Evolutionary conservation across 192 early-diverging fungal genomes (phyloP), one percentile per base, ranked within the genome.

Genomic region (Spinellus fusiger): DNA sequence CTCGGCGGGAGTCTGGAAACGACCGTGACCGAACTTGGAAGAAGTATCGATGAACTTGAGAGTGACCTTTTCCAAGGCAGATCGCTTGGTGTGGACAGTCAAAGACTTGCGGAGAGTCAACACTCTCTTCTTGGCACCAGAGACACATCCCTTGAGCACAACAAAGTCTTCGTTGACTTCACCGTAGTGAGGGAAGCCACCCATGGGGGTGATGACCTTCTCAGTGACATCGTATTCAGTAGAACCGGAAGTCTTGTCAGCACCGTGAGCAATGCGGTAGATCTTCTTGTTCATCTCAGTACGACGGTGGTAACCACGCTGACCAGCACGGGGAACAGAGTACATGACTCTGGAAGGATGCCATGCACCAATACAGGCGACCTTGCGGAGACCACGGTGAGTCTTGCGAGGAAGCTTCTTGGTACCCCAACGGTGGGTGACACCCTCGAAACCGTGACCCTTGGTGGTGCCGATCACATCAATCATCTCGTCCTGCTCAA

Each of bases 251-350:
- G 77, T 76, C 65, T 80, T 78, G 80, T 93, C 89, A 61, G 86
- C 80, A 66, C 88, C 90, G 69, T 90, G 91, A 56, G 89, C 94
- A 58, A 99, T 89, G 71, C 95, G 91, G 89, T 98, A 99, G 86
- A 99, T 96, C 90, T 99, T 99, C 92, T 97, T 98, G 91, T 99
- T 99, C 65, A 95, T 76, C 83, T 99, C 97, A 65, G 95, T 98
- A 89, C 97, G 95, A 87, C 98, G 97, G 84, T 99, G 97, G 89
- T 94, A 98, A 86, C 97, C 97, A 82, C 93, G 82, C 86, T 99
- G 97, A 94, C 97, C 97, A 70, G 97, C 92, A 78, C 97, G 95
- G 61, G 97, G 90, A 66, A 99, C 95, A 59, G 97, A 93, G 92
- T 86, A 97, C 93, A 94, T 95, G 77, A 98, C 96, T 52, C 91